Conservation (phyloP, 805 yeast genomes). For the Sungouiella blattae region DNA sequence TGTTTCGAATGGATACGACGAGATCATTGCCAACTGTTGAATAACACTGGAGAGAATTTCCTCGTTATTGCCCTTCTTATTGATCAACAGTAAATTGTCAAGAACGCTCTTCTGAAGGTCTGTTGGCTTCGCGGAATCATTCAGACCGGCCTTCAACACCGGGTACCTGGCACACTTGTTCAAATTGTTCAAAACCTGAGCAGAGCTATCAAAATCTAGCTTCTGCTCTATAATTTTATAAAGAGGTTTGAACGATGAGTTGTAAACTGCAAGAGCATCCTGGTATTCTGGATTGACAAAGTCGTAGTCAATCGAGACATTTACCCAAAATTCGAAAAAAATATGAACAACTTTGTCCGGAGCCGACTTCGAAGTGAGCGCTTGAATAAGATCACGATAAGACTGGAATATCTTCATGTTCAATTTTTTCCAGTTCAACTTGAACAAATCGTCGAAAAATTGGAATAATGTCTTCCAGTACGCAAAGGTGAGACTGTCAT, state of each 20-base stretch:
- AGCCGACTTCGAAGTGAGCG: conserved; percentile 18
- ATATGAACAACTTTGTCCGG: conserved; percentile 27
- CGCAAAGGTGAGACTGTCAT: conserved; percentile 13
- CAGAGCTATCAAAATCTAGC: conserved; percentile 36
- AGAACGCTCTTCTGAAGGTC: conserved; percentile 61
- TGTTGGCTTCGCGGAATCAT: conserved; percentile 53
- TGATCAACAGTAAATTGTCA: conserved; percentile 38
- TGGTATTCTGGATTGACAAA: conserved; percentile 50
- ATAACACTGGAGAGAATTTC: conserved; percentile 44
- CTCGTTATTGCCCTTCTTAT: conserved; percentile 18
- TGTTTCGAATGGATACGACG: conserved; percentile 59
- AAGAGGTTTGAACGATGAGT: conserved; percentile 51
- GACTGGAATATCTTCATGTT: conserved; percentile 55
- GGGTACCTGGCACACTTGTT: conserved; percentile 71
- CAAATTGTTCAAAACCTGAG: conserved; percentile 53
- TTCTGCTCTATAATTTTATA: conserved; percentile 30
- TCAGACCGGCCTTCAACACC: conserved; percentile 53
- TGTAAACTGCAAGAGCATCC: conserved; percentile 55
- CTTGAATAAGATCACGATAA: conserved; percentile 44
- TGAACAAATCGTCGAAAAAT: conserved; percentile 41
- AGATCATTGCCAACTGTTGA: conserved; percentile 51
- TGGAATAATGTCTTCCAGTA: conserved; percentile 59
- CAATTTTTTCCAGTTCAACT: conserved; percentile 47
- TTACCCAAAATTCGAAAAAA: conserved; percentile 50
- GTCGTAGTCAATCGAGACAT: conserved; percentile 37